Conservation (phyloP, 371 early-diverging fungal species). For the Haplosporangium sp. region DNA sequence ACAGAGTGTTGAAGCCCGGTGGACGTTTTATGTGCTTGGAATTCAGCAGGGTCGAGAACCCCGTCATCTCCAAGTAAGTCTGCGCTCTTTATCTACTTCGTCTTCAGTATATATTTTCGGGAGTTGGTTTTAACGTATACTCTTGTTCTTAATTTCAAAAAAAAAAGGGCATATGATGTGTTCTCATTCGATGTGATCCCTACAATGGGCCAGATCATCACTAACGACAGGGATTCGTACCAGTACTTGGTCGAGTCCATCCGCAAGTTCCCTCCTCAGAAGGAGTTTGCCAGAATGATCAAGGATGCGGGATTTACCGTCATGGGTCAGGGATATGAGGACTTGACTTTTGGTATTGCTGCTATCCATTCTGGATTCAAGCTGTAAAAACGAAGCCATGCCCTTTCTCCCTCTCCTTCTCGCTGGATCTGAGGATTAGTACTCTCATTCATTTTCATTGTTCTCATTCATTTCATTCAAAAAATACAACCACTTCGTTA, state of each 20-base stretch:
- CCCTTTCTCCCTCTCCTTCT: no score
- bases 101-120: no score
- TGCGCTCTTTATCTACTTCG: no score
- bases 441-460: no score
- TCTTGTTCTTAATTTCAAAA: not conserved
- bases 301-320: slow-evolving; percentile 91
- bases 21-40: slow-evolving; percentile 96
- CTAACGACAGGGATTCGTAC: slow-evolving; percentile 92
- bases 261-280: slow-evolving; percentile 94
- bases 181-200: slow-evolving; percentile 97
- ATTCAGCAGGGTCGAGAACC: slow-evolving; percentile 92
- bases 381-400: slow-evolving; percentile 57
- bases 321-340: slow-evolving; percentile 91
- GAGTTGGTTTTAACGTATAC: no score
- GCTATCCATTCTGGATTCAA: slow-evolving; percentile 96
- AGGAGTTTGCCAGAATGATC: slow-evolving; percentile 91
- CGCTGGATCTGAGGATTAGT: no score
- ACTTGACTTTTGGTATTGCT: slow-evolving; percentile 96
- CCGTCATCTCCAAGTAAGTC: slow-evolving; percentile 80
- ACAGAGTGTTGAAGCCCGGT: slow-evolving; percentile 94
- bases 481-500: no score
- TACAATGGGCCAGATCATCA: slow-evolving; percentile 86
- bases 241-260: slow-evolving; percentile 99
- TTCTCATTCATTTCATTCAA: no score
- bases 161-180: slow-evolving; percentile 81